phyloP scores from a whole-genome alignment of 257 asterid genomes.

The Ophiorrhiza pumila region DNA sequence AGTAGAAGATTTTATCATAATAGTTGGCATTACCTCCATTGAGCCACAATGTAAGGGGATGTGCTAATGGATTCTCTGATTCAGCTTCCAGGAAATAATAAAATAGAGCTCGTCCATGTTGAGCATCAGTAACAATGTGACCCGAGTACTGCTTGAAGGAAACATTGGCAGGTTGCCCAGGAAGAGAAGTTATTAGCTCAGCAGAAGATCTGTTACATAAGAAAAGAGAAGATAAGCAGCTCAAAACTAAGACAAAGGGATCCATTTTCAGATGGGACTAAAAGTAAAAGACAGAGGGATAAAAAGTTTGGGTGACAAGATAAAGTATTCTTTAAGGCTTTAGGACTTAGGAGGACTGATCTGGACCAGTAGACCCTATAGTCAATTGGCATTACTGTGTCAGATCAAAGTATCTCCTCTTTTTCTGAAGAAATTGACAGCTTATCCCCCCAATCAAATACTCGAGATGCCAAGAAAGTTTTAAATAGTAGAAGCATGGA shows the following conservation, averaged over 20 bases:
- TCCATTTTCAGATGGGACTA: slow-evolving; percentile 6
- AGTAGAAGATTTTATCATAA: background rate
- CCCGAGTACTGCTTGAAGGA: slow-evolving; percentile 27
- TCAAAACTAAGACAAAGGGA: slow-evolving; percentile 4
- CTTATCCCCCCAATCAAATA: background rate
- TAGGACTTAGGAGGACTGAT: background rate
- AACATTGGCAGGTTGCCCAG: slow-evolving; percentile 25
- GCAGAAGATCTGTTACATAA: background rate
- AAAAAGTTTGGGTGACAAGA: background rate
- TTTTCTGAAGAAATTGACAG: background rate
- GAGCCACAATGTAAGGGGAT: slow-evolving; percentile 27
- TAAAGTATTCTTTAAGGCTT: background rate
- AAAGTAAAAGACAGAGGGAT: background rate
- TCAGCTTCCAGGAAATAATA: slow-evolving; percentile 29
- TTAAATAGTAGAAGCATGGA: background rate
- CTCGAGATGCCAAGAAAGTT: background rate
- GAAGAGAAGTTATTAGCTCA: slow-evolving; percentile 26
- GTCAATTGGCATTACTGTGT: background rate
- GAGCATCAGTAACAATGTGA: slow-evolving; percentile 24
- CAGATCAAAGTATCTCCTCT: background rate
- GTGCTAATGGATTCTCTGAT: slow-evolving; percentile 17
- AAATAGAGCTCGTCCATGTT: slow-evolving; percentile 20
- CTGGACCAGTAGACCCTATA: background rate
- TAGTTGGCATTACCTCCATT: slow-evolving; percentile 22
- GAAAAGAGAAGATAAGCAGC: background rate